Conservation (phyloP, 371 early-diverging fungal genomes). For the Thermomucor indicae-seudaticae region DNA sequence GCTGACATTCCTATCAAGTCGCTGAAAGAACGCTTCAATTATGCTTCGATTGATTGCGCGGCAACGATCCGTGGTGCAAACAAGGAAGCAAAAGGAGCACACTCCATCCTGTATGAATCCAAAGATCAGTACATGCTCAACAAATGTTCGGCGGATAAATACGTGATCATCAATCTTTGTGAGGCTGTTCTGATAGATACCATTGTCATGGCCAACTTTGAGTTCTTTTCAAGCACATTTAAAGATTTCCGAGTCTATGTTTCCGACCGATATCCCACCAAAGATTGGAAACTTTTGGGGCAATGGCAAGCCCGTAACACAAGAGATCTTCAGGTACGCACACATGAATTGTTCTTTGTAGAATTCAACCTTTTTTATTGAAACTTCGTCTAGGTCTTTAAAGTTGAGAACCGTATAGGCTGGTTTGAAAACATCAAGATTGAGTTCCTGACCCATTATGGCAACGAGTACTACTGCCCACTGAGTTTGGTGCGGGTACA, state of each 20-base stretch:
- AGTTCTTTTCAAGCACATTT: constrained; percentile 95
- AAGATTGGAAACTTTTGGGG: constrained; percentile 79
- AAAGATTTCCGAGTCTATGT: constrained; percentile 81
- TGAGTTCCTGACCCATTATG: constrained; percentile 88
- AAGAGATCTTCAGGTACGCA: constrained; percentile 74
- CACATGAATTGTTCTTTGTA: background rate
- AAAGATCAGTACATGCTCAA: constrained; percentile 95
- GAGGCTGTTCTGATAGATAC: constrained; percentile 91
- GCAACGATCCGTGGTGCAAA: constrained; percentile 84
- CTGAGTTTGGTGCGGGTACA: constrained; percentile 83
- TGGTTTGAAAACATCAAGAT: constrained; percentile 87
- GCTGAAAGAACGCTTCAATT: constrained; percentile 84
- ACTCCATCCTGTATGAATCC: constrained; percentile 80
- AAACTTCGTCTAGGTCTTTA: constrained; percentile 58
- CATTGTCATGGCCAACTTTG: constrained; percentile 89
- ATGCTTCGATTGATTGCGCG: constrained; percentile 92
- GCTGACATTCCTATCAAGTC: constrained; percentile 32
- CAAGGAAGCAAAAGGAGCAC: constrained; percentile 77
- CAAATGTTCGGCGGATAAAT: constrained; percentile 77
- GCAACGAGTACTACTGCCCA: constrained; percentile 93
- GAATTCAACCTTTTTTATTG: background rate
- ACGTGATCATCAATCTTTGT: constrained; percentile 90
- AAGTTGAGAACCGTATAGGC: constrained; percentile 62
- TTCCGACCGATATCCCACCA: constrained; percentile 80
- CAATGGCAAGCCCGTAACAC: constrained; percentile 81